Evolutionary conservation across 2,329 filamentous ascomycete species (phyloP).

Genomic region (Aphanoascus verrucosus): DNA sequence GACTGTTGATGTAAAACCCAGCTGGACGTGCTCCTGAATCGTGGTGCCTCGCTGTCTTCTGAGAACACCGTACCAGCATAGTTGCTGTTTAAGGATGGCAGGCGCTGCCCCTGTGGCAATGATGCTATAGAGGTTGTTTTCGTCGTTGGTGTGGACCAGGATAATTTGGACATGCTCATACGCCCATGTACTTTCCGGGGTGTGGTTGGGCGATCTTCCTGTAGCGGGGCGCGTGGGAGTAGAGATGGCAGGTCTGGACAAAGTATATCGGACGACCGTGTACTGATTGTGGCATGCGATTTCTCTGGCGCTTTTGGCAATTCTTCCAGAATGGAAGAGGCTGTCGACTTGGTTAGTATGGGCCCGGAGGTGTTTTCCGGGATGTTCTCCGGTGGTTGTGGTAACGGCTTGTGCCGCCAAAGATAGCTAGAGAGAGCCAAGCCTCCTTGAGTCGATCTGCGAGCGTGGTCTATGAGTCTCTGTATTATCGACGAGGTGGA

Average conservation of each 20-base stretch:
- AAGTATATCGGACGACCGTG: constrained; percentile 6
- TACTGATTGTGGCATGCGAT: constrained; percentile 6
- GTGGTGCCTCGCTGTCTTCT: constrained; percentile 13
- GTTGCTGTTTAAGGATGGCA: constrained; percentile 9
- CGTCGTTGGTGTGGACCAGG: constrained; percentile 14
- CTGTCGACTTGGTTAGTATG: neutral
- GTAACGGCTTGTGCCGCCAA: constrained; percentile 5
- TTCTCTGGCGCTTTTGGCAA: constrained; percentile 8
- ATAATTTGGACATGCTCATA: constrained; percentile 12
- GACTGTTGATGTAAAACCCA: constrained; percentile 16
- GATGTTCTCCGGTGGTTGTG: constrained; percentile 1
- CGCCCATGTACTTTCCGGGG: neutral
- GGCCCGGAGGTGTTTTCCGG: neutral
- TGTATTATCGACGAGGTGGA: constrained; percentile 10
- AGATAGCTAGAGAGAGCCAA: constrained; percentile 6
- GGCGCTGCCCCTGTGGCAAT: constrained; percentile 2
- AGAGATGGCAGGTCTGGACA: neutral
- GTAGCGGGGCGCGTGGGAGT: neutral
- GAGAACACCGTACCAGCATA: constrained; percentile 11
- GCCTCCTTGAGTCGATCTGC: neutral
- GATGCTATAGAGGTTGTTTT: constrained; percentile 12
- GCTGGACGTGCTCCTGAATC: constrained; percentile 15
- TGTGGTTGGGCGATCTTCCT: neutral
- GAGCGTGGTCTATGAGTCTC: constrained; percentile 7
- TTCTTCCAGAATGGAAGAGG: neutral